Evolutionary conservation across 257 asterid genomes (phyloP).

Genomic region (Marsdenia floribunda): DNA sequence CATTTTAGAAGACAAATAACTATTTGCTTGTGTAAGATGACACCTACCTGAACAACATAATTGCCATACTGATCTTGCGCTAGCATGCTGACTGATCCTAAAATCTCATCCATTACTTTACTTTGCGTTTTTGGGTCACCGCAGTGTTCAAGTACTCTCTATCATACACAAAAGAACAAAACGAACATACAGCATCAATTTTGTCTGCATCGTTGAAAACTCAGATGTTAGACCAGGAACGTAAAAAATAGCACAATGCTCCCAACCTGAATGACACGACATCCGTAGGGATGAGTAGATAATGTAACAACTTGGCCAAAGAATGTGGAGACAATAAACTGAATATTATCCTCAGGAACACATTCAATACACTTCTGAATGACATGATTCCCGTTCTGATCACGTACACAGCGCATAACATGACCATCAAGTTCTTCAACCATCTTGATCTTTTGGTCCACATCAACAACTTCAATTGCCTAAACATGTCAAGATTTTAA

Average conservation of each 20-base stretch:
- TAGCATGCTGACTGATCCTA: slow-evolving; percentile 82
- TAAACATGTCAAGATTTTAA: slow-evolving; percentile 20
- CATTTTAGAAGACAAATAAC: neutral
- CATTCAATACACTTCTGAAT: slow-evolving; percentile 95
- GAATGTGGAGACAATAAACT: slow-evolving; percentile 71
- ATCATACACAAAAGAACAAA: slow-evolving; percentile 19
- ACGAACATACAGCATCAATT: slow-evolving; percentile 4
- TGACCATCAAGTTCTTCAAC: slow-evolving; percentile 93
- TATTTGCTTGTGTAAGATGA: neutral
- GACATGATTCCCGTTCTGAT: slow-evolving; percentile 95
- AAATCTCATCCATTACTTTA: slow-evolving; percentile 87
- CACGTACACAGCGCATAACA: slow-evolving; percentile 94
- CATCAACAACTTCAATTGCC: slow-evolving; percentile 94
- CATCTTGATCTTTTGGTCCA: slow-evolving; percentile 88
- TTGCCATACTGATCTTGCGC: slow-evolving; percentile 98
- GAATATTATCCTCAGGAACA: slow-evolving; percentile 79
- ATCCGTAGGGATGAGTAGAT: slow-evolving; percentile 95
- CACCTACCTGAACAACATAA: slow-evolving; percentile 79
- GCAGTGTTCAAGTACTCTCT: slow-evolving; percentile 92
- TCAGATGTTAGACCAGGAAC: neutral
- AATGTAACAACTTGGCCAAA: slow-evolving; percentile 87
- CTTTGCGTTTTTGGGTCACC: slow-evolving; percentile 62
- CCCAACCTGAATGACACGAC: slow-evolving; percentile 91
- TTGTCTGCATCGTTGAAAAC: neutral
- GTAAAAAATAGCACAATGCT: neutral